A percentile compares a stretch with the other conserved stretches of the same genome.
These are phyloP conservation scores for Rhodotorula diobovata DNA, from an alignment of 768 basidiomycete species.

Conservation along the genomic window DNA sequence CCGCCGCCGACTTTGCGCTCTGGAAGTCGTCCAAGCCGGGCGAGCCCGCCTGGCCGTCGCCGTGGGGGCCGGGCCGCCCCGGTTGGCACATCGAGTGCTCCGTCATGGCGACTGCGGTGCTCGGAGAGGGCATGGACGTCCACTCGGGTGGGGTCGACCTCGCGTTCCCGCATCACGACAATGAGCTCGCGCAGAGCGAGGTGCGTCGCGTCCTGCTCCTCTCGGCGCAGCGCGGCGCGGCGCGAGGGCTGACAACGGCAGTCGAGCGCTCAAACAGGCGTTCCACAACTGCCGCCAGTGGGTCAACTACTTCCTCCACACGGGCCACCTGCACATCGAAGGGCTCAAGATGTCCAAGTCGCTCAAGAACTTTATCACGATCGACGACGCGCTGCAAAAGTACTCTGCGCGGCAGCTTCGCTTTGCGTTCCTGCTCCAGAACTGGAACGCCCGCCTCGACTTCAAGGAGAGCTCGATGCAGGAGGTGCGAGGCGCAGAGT, in stretches of 20 bases:
- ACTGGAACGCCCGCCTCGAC: slow-evolving; percentile 90
- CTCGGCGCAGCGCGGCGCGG: neutral
- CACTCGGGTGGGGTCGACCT: slow-evolving; percentile 96
- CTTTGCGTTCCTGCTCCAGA: slow-evolving; percentile 80
- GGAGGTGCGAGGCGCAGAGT: slow-evolving; percentile 80
- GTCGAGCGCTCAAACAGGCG: slow-evolving; percentile 56
- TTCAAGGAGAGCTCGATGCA: slow-evolving; percentile 81
- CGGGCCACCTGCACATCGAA: slow-evolving; percentile 95
- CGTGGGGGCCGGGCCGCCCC: slow-evolving; percentile 92
- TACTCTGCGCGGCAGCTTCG: slow-evolving; percentile 83
- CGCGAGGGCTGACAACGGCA: neutral
- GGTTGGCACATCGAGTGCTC: slow-evolving; percentile 99
- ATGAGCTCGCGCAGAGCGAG: slow-evolving; percentile 96
- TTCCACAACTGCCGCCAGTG: slow-evolving; percentile 85
- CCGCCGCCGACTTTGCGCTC: slow-evolving; percentile 88
- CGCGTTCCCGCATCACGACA: slow-evolving; percentile 99
- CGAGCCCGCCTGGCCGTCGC: slow-evolving; percentile 92
- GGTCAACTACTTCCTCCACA: slow-evolving; percentile 99
- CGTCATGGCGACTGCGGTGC: slow-evolving; percentile 88
- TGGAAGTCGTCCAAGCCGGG: slow-evolving; percentile 98
- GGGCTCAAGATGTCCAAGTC: slow-evolving; percentile 99
- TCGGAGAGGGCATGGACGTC: slow-evolving; percentile 90
- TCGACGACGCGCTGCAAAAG: slow-evolving; percentile 76
- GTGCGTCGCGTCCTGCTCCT: slow-evolving; percentile 47
- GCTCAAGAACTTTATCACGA: slow-evolving; percentile 97